Conservation (phyloP, 495 filamentous ascomycete genomes). For the Elasticomyces elasticus region DNA sequence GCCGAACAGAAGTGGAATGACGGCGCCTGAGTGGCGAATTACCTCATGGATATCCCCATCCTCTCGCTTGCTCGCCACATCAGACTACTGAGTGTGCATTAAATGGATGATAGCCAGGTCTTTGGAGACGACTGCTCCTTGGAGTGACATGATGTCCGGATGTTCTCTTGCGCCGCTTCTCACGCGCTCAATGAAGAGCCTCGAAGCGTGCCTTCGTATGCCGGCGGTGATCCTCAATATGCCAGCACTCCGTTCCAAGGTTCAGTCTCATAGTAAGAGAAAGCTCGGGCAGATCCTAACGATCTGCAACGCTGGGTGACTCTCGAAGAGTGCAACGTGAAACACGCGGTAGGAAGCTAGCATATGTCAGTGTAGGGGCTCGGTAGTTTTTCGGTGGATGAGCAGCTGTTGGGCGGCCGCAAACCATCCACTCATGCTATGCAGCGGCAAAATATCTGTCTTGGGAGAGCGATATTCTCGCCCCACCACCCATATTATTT, state of each 20-base stretch:
- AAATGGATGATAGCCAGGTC: too few relatives aligned
- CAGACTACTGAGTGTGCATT: too few relatives aligned
- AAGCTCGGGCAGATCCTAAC: constrained; percentile 56
- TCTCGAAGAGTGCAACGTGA: not conserved
- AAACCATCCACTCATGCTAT: not conserved
- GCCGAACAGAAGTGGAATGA: too few relatives aligned
- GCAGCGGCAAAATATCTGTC: not conserved
- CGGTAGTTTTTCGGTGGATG: too few relatives aligned
- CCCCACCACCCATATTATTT: not conserved
- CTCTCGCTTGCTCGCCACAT: too few relatives aligned
- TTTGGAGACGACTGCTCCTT: too few relatives aligned
- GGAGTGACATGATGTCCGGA: constrained; percentile 3
- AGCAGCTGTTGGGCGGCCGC: not conserved
- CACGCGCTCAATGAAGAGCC: not conserved
- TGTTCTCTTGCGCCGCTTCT: constrained; percentile 12
- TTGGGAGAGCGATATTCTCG: not conserved
- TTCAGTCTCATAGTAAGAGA: constrained; percentile 39
- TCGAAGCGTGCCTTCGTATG: constrained; percentile 48
- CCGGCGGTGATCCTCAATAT: constrained; percentile 49
- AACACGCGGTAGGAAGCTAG: too few relatives aligned
- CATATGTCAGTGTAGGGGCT: too few relatives aligned
- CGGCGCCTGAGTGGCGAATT: too few relatives aligned
- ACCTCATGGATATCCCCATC: too few relatives aligned
- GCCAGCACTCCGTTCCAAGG: constrained; percentile 65
- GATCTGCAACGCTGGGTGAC: constrained; percentile 56